Conservation (phyloP, 805 yeast species). For the Torulaspora franciscae region DNA sequence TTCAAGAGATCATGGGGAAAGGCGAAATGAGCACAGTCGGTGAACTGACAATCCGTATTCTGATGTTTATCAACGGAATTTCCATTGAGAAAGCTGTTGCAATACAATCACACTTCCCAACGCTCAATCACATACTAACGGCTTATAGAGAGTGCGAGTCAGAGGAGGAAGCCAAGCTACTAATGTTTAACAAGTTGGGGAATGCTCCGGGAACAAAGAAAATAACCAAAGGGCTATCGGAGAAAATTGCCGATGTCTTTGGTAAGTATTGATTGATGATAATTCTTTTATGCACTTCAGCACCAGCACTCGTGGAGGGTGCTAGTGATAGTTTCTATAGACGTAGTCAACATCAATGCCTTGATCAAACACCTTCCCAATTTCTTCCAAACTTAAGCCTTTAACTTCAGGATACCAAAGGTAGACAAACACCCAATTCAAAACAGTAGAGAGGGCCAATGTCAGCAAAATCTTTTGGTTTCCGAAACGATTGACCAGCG, state of each 20-base stretch:
- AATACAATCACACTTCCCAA: conserved; percentile 65
- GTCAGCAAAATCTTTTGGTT: conserved; percentile 35
- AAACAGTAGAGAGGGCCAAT: conserved; percentile 34
- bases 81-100: conserved; percentile 79
- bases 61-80: conserved; percentile 76
- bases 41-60: conserved; percentile 69
- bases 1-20: conserved; percentile 67
- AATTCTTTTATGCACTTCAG: background rate
- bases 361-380: conserved; percentile 38
- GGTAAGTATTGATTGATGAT: conserved; percentile 5
- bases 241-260: conserved; percentile 29
- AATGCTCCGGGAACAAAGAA: conserved; percentile 34
- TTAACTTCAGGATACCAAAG: conserved; percentile 43
- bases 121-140: conserved; percentile 53
- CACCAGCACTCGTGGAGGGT: background rate
- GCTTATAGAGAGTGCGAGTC: conserved; percentile 30
- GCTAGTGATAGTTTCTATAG: conserved; percentile 30
- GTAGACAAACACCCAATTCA: conserved; percentile 40
- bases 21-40: conserved; percentile 63
- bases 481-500: conserved; percentile 32
- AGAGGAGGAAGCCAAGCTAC: conserved; percentile 25
- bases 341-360: conserved; percentile 40
- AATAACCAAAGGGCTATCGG: conserved; percentile 33
- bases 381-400: conserved; percentile 42
- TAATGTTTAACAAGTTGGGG: conserved; percentile 28